These are phyloP conservation scores for Chamaecyparis obtusa DNA, from an alignment of 75 land plant genomes.

Conservation along the genomic window DNA sequence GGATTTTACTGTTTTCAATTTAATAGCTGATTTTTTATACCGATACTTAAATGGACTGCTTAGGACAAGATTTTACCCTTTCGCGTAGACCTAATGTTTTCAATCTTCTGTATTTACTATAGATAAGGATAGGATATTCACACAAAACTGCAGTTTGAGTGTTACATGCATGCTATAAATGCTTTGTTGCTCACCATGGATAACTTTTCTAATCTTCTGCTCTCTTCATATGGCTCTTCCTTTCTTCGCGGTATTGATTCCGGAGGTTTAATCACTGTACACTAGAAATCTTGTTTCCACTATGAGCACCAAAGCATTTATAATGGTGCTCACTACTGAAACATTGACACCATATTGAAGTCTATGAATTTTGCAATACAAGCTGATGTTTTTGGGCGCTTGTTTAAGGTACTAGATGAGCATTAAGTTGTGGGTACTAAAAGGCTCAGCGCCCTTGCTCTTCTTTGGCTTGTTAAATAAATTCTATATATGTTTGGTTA, in stretches of 20 bases:
- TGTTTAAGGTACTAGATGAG: neutral
- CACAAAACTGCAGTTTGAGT: neutral
- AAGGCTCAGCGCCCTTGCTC: neutral
- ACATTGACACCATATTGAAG: too few relatives aligned
- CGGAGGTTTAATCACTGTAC: neutral
- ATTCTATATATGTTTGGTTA: neutral
- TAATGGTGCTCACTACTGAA: too few relatives aligned
- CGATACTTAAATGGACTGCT: neutral
- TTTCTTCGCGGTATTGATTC: neutral
- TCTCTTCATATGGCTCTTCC: neutral
- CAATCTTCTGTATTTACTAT: neutral
- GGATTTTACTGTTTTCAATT: neutral
- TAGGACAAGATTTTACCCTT: neutral
- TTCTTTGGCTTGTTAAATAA: neutral
- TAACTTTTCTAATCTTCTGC: neutral
- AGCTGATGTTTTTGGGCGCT: neutral
- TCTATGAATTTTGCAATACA: neutral
- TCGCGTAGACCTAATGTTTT: neutral
- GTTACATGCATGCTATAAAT: neutral
- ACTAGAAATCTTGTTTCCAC: neutral
- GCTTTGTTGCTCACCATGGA: neutral
- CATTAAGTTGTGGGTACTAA: neutral
- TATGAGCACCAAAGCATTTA: too few relatives aligned
- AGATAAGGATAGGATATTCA: neutral
- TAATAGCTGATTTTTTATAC: neutral